Base-by-base conservation (phyloP, 225 moss, liverwort and hornwort species). In the Climacium dendroides region DNA sequence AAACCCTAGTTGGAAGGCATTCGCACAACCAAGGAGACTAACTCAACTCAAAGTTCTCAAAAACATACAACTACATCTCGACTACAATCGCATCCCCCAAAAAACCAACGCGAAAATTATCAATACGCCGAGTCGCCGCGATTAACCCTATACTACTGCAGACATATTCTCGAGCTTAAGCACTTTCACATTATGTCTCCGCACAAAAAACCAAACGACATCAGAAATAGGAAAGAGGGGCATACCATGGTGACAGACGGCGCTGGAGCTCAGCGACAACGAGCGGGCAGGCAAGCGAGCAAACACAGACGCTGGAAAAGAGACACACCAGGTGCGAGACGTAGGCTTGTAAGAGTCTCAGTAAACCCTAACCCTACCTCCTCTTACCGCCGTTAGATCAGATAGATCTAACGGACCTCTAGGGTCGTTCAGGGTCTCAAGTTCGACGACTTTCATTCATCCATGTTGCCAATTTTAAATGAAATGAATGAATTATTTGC, bases 161-260 rank as follows among this genome's bases (percentile, higher is more conserved):
- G 37, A 54, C 9, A 20, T 61, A 45, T 7, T 53, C n/a, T 54
- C 34, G 13, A 15, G 29, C 43, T 35, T 24, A 7, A 15, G 30
- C 20, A 39, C 13, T 61, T 32, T 16, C 32, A 6, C 30, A 52
- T 30, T 25, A 19, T 2, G 3, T 35, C 35, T 24, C 41, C 57
- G 4, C 22, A 39, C 19, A 23, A 3, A 70, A 57, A 84, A 43
- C 6, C 4, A 25, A 24, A 29, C 8, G 11, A 25, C 45, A 61
- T 29, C 10, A 39, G 26, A 26, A 12, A 37, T 30, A 57, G 57
- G 5, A 35, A 22, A 73, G 61, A 13, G 63, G 67, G 10, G n/a
- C 84, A 15, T 86, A 92, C 92, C 92, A 92, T 91, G 84, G 89
- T 89, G 91, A 80, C 88, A 43, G 89, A 88, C 88, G 85, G 81